Evolutionary conservation across 176 grass and related monocot species (phyloP), one percentile per base, ranked within the genome.

Genomic region (Triticum turgidum): DNA sequence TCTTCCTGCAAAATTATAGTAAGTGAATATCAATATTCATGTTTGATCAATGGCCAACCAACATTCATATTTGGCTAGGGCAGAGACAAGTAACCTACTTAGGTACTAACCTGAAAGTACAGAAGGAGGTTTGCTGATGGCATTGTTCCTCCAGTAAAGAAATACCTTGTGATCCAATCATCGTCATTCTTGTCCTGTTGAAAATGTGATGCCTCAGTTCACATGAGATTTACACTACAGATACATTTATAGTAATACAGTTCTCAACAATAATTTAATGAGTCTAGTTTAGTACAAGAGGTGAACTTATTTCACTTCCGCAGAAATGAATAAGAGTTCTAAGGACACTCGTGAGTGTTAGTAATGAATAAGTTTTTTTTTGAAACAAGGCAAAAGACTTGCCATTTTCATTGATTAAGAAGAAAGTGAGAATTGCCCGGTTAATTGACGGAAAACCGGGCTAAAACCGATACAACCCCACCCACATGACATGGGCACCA

Each of bases 101-200:
- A 34, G 27, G 70, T 37, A 86, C 67, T 62, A 82, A 98, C 94
- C 94, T 98, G 97, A 91, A 98, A 96, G 80, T 98, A 96, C 12
- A 98, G 97, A 77, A 98, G 94, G 34, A 98, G 88, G 71, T 94
- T 91, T 54, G 97, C 93, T 27, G 93, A 98, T 24, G 85, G 90
- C 97, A 94, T 96, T 76, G 97, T 98, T 82, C 97, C 93, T 91
- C 97, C 94, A 78, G 88, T 90, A 87, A 98, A 98, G 84, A 96
- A 98, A 90, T 98, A 98, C 79, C 92, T 91, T 45, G 97, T 98
- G 76, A 98, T 98, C 93, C 96, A 98, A 59, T 98, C 96, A 79
- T 98, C 96, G 58, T 98, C 97, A 85, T 94, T 98, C 41, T 96
- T 98, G 79, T 98, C 94, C 93, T 98, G 83, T 64, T 76, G 61